Conservation (phyloP, 495 filamentous ascomycete genomes). For the Neurospora sp. region DNA sequence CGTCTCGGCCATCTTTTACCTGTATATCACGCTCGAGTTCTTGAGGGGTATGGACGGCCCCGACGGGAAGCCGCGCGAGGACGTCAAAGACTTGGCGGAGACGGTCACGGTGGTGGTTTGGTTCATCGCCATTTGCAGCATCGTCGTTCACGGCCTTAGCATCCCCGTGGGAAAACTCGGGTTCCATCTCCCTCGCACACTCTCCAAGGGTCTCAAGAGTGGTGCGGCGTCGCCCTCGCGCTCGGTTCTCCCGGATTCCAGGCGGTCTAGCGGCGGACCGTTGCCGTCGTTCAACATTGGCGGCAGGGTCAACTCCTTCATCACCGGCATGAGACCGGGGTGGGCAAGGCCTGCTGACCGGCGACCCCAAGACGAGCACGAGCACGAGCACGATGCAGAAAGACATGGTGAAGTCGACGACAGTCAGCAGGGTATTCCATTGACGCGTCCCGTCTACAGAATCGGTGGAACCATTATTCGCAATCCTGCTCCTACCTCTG, state of each 20-base stretch:
- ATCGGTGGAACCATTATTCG: constrained; percentile 32
- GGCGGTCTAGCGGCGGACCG: constrained; percentile 2
- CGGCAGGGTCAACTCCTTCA: constrained; percentile 16
- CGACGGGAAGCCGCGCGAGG: constrained; percentile 40
- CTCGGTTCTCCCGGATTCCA: constrained; percentile 1
- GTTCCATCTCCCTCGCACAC: constrained; percentile 64
- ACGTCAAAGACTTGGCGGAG: constrained; percentile 55
- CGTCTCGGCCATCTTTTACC: constrained; percentile 85
- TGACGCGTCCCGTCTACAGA: constrained; percentile 36
- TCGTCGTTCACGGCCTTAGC: constrained; percentile 80
- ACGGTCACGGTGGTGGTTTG: constrained; percentile 65
- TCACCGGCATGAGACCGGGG: constrained; percentile 17
- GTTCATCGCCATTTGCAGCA: constrained; percentile 79
- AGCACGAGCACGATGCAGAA: background rate
- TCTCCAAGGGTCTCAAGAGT: constrained; percentile 41
- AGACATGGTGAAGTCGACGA: background rate
- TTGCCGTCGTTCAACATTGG: constrained; percentile 15
- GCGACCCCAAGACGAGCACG: background rate
- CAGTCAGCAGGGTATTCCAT: background rate
- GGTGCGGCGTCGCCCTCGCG: constrained; percentile 3
- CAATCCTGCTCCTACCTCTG: background rate
- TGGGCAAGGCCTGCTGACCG: background rate
- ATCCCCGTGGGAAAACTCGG: constrained; percentile 79
- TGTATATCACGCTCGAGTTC: constrained; percentile 70
- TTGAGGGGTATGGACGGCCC: constrained; percentile 39